Base-by-base conservation (phyloP, 2,329 filamentous ascomycete species). In the Juglanconis oblonga region DNA sequence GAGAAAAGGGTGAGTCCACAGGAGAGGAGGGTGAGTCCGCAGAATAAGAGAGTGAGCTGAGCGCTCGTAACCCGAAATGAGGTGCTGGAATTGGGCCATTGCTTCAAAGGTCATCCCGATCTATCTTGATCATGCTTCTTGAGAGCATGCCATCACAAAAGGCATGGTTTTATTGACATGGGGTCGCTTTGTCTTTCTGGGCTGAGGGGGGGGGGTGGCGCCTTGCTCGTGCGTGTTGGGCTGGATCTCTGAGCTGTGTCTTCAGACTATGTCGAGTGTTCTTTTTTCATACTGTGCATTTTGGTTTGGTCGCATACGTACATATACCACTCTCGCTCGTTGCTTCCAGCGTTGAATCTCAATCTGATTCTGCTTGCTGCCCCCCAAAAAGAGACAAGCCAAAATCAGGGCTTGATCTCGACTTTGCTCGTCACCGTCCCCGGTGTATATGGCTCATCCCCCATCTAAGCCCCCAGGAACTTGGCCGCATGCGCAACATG, bases 401-500 rank as follows among this genome's bases (percentile, higher is more conserved):
- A 17, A 17, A 17, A 17, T 17, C 17, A 17, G 17, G 17, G 17
- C 17, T 17, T 17, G 17, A 17, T 17, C 17, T 17, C 17, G 17
- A 17, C 17, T 6, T 48, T 54, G 50, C 50, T 51, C n/a, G 14
- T 45, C n/a, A 3, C 42, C n/a, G n/a, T 45, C n/a, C 38, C 7
- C 38, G 11, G 38, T 6, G 38, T 14, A 42, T 8, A 9, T 9
- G 11, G 11, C 31, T 7, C 31, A 51, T 33, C 10, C 38, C 9
- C 32, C 45, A 50, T 40, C 62, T 66, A 71, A 49, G 76, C 68
- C 24, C 72, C 73, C 58, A 97, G 78, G 72, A 92, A 88, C 81
- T 95, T 97, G 66, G 93, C 94, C 62, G 92, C 92, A 77, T 96
- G 92, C 69, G 91, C 88, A 67, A 98, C 84, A 76, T 99, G 95